phyloP scores from a whole-genome alignment of 2,329 filamentous ascomycete species.

The Colletotrichum australisinense region DNA sequence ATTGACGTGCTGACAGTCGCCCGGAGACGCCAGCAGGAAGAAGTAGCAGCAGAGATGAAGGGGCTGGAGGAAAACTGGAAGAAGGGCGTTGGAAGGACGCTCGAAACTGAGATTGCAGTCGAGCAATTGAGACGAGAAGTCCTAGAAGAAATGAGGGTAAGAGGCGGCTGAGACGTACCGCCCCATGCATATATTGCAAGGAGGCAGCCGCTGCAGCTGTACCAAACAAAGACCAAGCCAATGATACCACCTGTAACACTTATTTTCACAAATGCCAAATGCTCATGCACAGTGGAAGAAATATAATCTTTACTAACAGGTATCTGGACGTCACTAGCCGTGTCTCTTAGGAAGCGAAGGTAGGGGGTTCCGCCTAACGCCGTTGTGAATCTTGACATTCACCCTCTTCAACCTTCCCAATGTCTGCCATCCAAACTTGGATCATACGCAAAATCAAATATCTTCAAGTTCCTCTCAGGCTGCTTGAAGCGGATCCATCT shows the following conservation, averaged over 20 bases:
- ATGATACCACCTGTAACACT: conserved; percentile 18
- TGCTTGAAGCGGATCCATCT: conserved; percentile 73
- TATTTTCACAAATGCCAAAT: background rate
- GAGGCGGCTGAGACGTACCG: background rate
- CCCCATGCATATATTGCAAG: too few species aligned
- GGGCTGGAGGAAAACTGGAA: conserved; percentile 84
- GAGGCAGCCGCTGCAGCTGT: background rate
- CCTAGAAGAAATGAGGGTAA: conserved; percentile 65
- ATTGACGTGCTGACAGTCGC: conserved; percentile 79
- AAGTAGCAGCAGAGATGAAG: conserved; percentile 77
- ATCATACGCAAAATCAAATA: conserved; percentile 14
- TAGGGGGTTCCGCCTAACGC: conserved; percentile 43
- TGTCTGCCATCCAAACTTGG: conserved; percentile 27
- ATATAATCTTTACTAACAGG: conserved; percentile 39
- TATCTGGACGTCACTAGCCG: conserved; percentile 49
- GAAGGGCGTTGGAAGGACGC: conserved; percentile 78
- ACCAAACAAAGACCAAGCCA: background rate
- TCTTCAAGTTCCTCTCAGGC: conserved; percentile 36
- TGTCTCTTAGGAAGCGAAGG: conserved; percentile 49
- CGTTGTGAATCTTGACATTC: conserved; percentile 28
- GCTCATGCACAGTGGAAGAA: background rate
- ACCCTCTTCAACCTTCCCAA: conserved; percentile 22
- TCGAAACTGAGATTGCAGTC: conserved; percentile 89
- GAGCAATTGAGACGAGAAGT: conserved; percentile 77
- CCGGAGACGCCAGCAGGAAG: conserved; percentile 77